Evolutionary conservation across 2,329 filamentous ascomycete species (phyloP).

Genomic region (Reticulascus tulasneorum): DNA sequence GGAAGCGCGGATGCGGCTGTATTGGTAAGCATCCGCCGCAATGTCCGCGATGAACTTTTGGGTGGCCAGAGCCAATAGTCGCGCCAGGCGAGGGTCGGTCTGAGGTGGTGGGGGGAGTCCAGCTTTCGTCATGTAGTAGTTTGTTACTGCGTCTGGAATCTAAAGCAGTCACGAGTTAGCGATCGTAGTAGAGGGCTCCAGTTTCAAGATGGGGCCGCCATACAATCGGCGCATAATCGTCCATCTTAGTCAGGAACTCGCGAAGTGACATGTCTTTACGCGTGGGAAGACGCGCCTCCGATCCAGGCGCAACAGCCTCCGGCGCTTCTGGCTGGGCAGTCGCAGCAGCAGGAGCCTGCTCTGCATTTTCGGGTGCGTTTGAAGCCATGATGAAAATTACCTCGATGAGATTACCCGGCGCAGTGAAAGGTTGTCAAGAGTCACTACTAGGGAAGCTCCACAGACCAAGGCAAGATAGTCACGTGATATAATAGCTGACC

Average conservation of each 20-base stretch:
- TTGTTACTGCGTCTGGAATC: slow-evolving; percentile 96
- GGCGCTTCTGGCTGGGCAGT: slow-evolving; percentile 20
- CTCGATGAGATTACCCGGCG: slow-evolving; percentile 5
- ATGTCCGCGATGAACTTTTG: slow-evolving; percentile 99
- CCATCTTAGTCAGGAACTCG: slow-evolving; percentile 94
- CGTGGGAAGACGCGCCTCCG: slow-evolving; percentile 64
- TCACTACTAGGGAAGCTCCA: too few relatives aligned
- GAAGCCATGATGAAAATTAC: slow-evolving; percentile 25
- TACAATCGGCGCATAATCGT: slow-evolving; percentile 96
- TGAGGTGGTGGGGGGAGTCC: slow-evolving; percentile 90
- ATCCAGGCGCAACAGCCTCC: slow-evolving; percentile 42
- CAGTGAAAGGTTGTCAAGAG: too few relatives aligned
- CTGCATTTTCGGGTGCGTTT: slow-evolving; percentile 27
- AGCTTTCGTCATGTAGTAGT: slow-evolving; percentile 96
- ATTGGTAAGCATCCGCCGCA: slow-evolving; percentile 95
- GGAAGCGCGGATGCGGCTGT: slow-evolving; percentile 91
- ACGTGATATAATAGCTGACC: too few relatives aligned
- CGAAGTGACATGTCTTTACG: slow-evolving; percentile 90
- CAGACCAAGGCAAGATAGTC: too few relatives aligned
- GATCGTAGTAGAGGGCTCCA: not conserved
- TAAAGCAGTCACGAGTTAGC: slow-evolving; percentile 30
- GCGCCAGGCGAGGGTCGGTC: slow-evolving; percentile 84
- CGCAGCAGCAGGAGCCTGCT: slow-evolving; percentile 17
- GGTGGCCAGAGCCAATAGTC: slow-evolving; percentile 92
- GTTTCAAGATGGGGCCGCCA: slow-evolving; percentile 27